Base-by-base conservation (phyloP, 768 basidiomycete species). In the Mycena kentingensis region DNA sequence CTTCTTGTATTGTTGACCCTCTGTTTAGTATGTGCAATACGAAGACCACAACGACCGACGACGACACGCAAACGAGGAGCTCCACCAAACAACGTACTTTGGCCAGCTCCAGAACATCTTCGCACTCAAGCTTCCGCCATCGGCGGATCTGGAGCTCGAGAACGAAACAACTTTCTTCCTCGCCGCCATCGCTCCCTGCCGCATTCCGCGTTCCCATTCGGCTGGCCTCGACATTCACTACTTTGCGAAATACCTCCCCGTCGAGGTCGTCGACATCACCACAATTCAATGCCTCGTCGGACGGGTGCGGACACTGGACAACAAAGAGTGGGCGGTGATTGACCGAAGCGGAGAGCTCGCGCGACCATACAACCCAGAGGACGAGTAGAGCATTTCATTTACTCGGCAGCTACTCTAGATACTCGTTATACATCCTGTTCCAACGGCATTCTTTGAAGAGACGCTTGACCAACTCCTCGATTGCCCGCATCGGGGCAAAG, bases 261-360 rank as follows among this genome's bases (percentile, higher is more conserved):
- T 55, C 2, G 47, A 64, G 15, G 48, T 65, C 2, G 59, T 68
- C 2, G 63, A 68, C 37, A 52, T 68, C 18, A 38, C 49, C 3
- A 52, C 52, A 16, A 44, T 69, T 3, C 58, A 65, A 28, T 65
- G 65, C 25, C 34, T 69, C 0, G 61, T 69, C 16, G 65, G 67
- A 1, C 42, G 65, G 2, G n/a, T 69, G 1, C 32, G 22, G 2
- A 58, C 61, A 4, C 37, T 44, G 27, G 24, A 43, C n/a, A 10
- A 19, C 35, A 46, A 56, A 1, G 25, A 54, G 10, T 63, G 51
- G 51, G 63, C 49, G 1, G 55, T 69, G 5, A 61, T 69, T 22
- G 68, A 69, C 38, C 55, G 66, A 3, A 68, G 64, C 18, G 61
- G 60, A n/a, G n/a, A n/a, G n/a, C n/a, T n/a, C n/a, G n/a, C n/a